phyloP scores from a whole-genome alignment of 805 yeast genomes.

The Candida hungchunana region DNA sequence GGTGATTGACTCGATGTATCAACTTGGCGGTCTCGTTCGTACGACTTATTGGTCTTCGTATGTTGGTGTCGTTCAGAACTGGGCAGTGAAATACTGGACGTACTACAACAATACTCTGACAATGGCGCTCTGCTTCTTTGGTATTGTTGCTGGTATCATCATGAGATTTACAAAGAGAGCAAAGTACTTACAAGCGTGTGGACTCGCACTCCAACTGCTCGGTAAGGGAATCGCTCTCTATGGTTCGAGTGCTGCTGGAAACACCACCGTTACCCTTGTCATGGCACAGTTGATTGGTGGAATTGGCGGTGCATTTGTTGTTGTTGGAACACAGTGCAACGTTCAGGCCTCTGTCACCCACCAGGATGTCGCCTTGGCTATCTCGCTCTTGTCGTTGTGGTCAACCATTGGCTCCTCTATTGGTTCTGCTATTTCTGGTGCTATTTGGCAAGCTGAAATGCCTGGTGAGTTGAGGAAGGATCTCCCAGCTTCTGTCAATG shows the following conservation, averaged over 20 bases:
- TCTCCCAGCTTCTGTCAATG: slow-evolving; percentile 25
- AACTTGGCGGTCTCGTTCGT: slow-evolving; percentile 29
- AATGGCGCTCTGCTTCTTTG: slow-evolving; percentile 35
- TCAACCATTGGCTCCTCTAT: slow-evolving; percentile 35
- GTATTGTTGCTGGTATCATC: slow-evolving; percentile 33
- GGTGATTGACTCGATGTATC: slow-evolving; percentile 31
- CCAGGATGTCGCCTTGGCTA: slow-evolving; percentile 37
- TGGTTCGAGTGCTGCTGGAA: slow-evolving; percentile 21
- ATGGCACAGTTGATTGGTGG: slow-evolving; percentile 34
- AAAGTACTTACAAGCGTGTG: slow-evolving; percentile 32
- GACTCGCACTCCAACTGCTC: slow-evolving; percentile 31
- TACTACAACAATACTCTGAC: slow-evolving; percentile 36
- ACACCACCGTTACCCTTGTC: slow-evolving; percentile 27
- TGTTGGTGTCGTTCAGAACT: slow-evolving; percentile 29
- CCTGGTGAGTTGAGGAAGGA: slow-evolving; percentile 28
- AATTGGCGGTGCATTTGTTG: slow-evolving; percentile 37
- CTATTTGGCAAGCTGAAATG: slow-evolving; percentile 34
- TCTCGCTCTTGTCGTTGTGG: slow-evolving; percentile 34
- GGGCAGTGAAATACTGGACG: slow-evolving; percentile 32
- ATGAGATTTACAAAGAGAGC: slow-evolving; percentile 34
- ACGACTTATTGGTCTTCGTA: slow-evolving; percentile 33
- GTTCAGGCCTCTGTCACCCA: slow-evolving; percentile 39
- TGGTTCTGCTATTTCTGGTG: slow-evolving; percentile 37
- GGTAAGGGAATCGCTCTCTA: slow-evolving; percentile 31
- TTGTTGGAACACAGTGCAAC: slow-evolving; percentile 34